phyloP scores from a whole-genome alignment of 1,284 basidiomycete species.

The Naganishia cerealis region DNA sequence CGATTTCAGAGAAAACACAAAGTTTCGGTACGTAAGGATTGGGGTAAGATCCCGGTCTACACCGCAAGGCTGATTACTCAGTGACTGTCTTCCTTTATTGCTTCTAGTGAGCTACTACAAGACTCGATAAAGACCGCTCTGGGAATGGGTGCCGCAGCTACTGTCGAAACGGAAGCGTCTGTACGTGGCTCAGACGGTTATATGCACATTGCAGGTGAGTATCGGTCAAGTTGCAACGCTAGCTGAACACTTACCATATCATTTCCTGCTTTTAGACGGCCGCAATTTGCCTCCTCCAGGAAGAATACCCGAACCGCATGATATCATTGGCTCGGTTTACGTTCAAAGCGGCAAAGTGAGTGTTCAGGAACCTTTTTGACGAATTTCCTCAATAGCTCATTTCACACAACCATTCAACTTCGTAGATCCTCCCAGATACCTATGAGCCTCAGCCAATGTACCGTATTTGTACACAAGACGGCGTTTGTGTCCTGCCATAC shows the following conservation, averaged over 20 bases:
- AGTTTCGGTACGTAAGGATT: constrained; percentile 39
- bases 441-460: constrained; percentile 51
- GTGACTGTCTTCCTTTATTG: too few relatives aligned
- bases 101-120: constrained; percentile 36
- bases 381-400: neutral
- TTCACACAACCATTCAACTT: neutral
- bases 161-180: constrained; percentile 47
- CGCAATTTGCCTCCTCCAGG: constrained; percentile 50
- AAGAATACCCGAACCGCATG: constrained; percentile 53
- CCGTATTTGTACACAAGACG: constrained; percentile 49
- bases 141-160: constrained; percentile 35
- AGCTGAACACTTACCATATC: neutral
- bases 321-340: constrained; percentile 52
- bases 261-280: constrained; percentile 46
- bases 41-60: neutral
- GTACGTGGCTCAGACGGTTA: constrained; percentile 50
- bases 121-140: constrained; percentile 40
- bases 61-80: too few relatives aligned
- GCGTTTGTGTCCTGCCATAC: constrained; percentile 45
- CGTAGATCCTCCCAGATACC: constrained; percentile 46
- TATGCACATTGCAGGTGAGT: constrained; percentile 51
- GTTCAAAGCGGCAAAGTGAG: constrained; percentile 51
- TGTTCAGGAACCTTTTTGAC: neutral
- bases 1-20: constrained; percentile 45
- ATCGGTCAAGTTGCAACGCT: neutral